Base-by-base conservation (phyloP, 345 rosid species). In the Durio zibethinus region DNA sequence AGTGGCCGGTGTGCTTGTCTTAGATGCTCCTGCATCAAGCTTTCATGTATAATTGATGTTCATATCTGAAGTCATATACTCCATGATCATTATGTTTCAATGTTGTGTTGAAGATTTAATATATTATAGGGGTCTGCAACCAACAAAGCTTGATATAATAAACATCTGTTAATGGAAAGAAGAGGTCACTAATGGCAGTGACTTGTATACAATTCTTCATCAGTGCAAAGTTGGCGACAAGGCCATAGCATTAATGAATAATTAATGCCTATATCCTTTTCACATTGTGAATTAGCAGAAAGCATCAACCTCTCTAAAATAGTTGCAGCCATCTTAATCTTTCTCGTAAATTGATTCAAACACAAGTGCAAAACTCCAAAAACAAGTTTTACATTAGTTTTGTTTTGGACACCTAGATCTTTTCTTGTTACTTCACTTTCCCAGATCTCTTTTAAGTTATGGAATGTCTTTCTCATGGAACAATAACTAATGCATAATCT, bases 1-100 rank as follows among this genome's bases (percentile, higher is more conserved):
- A 90, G 98, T 71, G 99, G 99, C n/a, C n/a, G n/a, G n/a, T n/a
- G 99, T 95, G 76, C 99, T 95, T 18, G 93, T 95, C 72, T 88
- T 95, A 75, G 99, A 95, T 71, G 99, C 99, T 82, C 98, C 99
- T 21, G 68, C 35, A 1, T 73, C 36, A 69, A 27, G 10, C 31
- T 65, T 63, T 64, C 40, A 25, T n/a, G 16, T 33, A 8, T 21
- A 12, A 15, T 66, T 42, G 29, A 21, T 38, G 23, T 7, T 36
- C 54, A 68, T 68, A 45, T 47, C 38, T 8, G 14, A 21, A 45
- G 11, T 43, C n/a, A 25, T 25, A 5, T 12, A 68, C 73, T 45
- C 20, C 2, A 1, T 66, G 25, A 70, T 29, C 56, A 29, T 70
- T 48, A 29, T 36, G 61, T 52, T 76, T 35, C 23, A 20, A 21